These are phyloP conservation scores for Euphorbia tirucalli DNA, from an alignment of 345 rosid genomes.

Conservation along the genomic window DNA sequence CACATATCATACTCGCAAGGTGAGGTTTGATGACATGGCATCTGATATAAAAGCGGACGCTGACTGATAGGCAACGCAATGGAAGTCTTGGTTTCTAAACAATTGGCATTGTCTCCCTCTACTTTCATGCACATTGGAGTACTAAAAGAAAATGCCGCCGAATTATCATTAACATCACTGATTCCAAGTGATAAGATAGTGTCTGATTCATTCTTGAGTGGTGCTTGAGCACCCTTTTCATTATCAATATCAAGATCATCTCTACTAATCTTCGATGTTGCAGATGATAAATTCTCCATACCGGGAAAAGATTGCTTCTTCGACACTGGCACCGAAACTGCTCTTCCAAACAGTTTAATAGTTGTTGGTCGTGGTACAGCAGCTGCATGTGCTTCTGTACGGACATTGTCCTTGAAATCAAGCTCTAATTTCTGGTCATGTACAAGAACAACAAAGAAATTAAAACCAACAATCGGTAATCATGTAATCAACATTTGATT, in stretches of 20 bases:
- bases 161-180: background rate
- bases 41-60: slow-evolving; percentile 27
- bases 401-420: slow-evolving; percentile 17
- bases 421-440: slow-evolving; percentile 29
- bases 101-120: slow-evolving; percentile 9
- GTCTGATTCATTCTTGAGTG: slow-evolving; percentile 26
- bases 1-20: slow-evolving; percentile 9
- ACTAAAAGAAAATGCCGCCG: slow-evolving; percentile 1
- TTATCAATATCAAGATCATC: slow-evolving; percentile 15
- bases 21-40: slow-evolving; percentile 19
- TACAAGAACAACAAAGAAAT: background rate
- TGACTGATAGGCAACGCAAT: slow-evolving; percentile 22
- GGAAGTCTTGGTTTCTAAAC: slow-evolving; percentile 15
- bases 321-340: slow-evolving; percentile 43
- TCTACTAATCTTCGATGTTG: slow-evolving; percentile 8
- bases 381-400: slow-evolving; percentile 17
- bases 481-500: background rate
- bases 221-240: slow-evolving; percentile 12
- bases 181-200: slow-evolving; percentile 42
- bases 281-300: slow-evolving; percentile 8
- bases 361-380: slow-evolving; percentile 25
- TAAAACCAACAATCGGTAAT: background rate
- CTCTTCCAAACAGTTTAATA: slow-evolving; percentile 68
- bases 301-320: slow-evolving; percentile 19
- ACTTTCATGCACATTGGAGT: slow-evolving; percentile 12